Evolutionary conservation across 2,329 filamentous ascomycete genomes (phyloP).

Genomic region (Ophiostoma sp.): DNA sequence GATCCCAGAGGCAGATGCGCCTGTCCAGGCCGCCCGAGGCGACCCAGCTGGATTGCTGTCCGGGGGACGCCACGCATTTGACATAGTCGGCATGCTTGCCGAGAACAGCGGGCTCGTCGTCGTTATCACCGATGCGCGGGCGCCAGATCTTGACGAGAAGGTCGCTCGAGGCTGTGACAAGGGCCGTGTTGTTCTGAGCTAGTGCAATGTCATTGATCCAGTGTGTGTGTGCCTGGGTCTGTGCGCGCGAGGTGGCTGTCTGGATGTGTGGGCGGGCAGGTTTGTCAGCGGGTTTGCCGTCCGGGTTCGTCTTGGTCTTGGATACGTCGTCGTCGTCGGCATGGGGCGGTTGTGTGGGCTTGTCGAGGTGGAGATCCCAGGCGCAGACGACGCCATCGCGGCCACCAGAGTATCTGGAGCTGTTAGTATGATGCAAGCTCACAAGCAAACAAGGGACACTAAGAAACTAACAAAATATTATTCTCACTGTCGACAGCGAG

Average conservation of each 20-base stretch:
- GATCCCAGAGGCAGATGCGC: conserved; percentile 88
- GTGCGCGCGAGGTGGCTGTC: conserved; percentile 54
- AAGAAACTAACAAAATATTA: conserved; percentile 69
- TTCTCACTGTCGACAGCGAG: conserved; percentile 78
- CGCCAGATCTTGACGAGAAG: conserved; percentile 90
- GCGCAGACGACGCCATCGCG: conserved; percentile 93
- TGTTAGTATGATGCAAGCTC: background rate
- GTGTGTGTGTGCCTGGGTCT: conserved; percentile 75
- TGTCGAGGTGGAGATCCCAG: conserved; percentile 79
- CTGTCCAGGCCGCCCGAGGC: conserved; percentile 90
- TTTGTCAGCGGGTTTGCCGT: conserved; percentile 23
- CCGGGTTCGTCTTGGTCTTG: conserved; percentile 18
- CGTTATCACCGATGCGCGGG: conserved; percentile 59
- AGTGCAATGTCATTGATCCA: conserved; percentile 93
- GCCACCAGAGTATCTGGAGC: conserved; percentile 79
- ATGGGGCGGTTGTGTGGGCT: conserved; percentile 31
- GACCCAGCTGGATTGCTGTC: conserved; percentile 65
- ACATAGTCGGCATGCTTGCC: conserved; percentile 95
- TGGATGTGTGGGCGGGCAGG: conserved; percentile 30
- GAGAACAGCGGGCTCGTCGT: conserved; percentile 69
- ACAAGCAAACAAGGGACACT: background rate
- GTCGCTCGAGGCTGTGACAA: conserved; percentile 90
- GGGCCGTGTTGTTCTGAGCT: conserved; percentile 67
- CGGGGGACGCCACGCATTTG: conserved; percentile 80
- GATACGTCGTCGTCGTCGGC: background rate